Base-by-base conservation (phyloP, 345 rosid genomes). In the Punica granatum region DNA sequence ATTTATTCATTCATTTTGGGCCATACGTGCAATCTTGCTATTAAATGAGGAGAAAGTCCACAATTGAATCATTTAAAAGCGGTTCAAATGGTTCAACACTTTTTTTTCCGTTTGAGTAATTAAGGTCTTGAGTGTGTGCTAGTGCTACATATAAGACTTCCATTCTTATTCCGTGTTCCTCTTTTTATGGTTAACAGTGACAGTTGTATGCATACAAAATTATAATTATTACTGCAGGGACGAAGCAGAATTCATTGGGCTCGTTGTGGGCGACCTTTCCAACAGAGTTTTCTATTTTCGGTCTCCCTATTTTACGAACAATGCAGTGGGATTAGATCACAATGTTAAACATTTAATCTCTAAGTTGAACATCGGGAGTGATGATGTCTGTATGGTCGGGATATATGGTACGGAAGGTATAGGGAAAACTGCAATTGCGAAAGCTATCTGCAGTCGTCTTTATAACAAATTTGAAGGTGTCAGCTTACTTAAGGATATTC, bases 151-250 rank as follows among this genome's bases (percentile, higher is more conserved):
- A n/a, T n/a, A n/a, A n/a, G n/a, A n/a, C n/a, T n/a, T n/a, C n/a
- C n/a, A n/a, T n/a, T n/a, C n/a, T n/a, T n/a, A n/a, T n/a, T n/a
- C n/a, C n/a, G n/a, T n/a, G n/a, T n/a, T n/a, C n/a, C n/a, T n/a
- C n/a, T n/a, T n/a, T n/a, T n/a, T n/a, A n/a, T n/a, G n/a, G n/a
- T n/a, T n/a, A n/a, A n/a, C n/a, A n/a, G n/a, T n/a, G n/a, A n/a
- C n/a, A n/a, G n/a, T n/a, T n/a, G n/a, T n/a, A n/a, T n/a, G n/a
- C n/a, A n/a, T n/a, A n/a, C n/a, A n/a, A n/a, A n/a, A n/a, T n/a
- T n/a, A n/a, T n/a, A n/a, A n/a, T 37, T 4, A 37, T 37, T 37
- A 37, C 41, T 37, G n/a, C 72, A 69, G 72, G 58, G 66, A 16
- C 43, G 66, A 46, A 61, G 21, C 66, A 0, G 23, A 44, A 26